Base-by-base conservation (phyloP, 2,329 filamentous ascomycete genomes). In the Fusarium piperis region DNA sequence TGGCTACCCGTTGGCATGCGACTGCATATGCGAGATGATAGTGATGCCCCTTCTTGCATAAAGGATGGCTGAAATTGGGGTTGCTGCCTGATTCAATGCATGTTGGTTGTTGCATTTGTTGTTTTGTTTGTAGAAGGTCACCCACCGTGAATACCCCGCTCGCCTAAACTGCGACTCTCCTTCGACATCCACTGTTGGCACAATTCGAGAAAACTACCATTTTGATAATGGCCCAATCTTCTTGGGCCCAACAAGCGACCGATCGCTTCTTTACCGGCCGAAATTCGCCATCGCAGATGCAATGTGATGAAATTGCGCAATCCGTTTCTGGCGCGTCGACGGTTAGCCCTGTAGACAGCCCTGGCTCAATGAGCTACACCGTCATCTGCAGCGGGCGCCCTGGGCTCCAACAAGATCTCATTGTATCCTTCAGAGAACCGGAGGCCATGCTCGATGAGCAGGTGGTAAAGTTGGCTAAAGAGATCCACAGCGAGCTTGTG, bases 331-430 rank as follows among this genome's bases (percentile, higher is more conserved):
- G 70, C 55, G 71, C 73, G 10, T 70, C 64, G n/a, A 61, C 16
- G 4, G 62, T 76, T 6, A 62, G 62, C 48, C 68, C 64, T 2
- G 74, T 78, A 1, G 74, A 78, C 32, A 76, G 62, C 59, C 77
- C 71, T 44, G 77, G 77, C 30, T 78, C 73, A 16, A 70, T 75
- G 68, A 78, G 77, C 71, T 78, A 78, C 66, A 78, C 76, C 8
- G 74, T 78, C 51, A 30, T 78, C 41, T 76, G 73, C 59, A 71
- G 35, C 52, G 39, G 70, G 39, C 39, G 72, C 26, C 56, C 39
- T n/a, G 59, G 46, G 62, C 46, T 44, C 67, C 51, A 62, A 55
- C 26, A 44, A 39, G 55, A 69, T 53, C 44, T 66, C 20, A 39
- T 71, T 48, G 32, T 68, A 44, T 72, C 70, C 30, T 72, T 72